Evolutionary conservation across 495 filamentous ascomycete species (phyloP).

Genomic region (Aspergillus nanangensis): DNA sequence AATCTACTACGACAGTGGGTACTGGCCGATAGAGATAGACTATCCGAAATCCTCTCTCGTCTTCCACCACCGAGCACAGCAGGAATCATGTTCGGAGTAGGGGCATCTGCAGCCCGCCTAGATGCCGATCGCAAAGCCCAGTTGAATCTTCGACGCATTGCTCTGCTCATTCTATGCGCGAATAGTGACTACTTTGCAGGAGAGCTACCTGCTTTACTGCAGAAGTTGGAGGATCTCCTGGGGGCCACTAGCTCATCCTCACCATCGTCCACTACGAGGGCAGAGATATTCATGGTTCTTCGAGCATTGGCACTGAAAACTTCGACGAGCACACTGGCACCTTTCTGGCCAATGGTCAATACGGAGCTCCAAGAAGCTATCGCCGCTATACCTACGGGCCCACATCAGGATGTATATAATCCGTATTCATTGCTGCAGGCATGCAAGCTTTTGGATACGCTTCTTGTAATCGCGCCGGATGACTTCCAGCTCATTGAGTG

Average conservation of each 20-base stretch:
- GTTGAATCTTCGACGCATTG: constrained; percentile 80
- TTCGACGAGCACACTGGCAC: constrained; percentile 70
- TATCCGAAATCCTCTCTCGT: constrained; percentile 73
- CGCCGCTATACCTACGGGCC: constrained; percentile 65
- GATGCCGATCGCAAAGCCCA: constrained; percentile 94
- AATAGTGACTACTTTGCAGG: constrained; percentile 72
- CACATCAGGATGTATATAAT: constrained; percentile 73
- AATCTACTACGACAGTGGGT: constrained; percentile 78
- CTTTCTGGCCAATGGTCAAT: constrained; percentile 87
- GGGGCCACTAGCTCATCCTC: constrained; percentile 84
- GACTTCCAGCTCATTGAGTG: constrained; percentile 96
- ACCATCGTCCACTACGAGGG: constrained; percentile 81
- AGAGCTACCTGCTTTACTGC: constrained; percentile 66
- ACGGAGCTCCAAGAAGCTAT: constrained; percentile 80
- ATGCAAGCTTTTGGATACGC: constrained; percentile 82
- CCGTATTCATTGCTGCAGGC: constrained; percentile 75
- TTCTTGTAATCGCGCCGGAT: constrained; percentile 82
- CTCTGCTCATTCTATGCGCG: constrained; percentile 69
- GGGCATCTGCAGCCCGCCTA: constrained; percentile 85
- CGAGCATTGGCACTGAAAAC: constrained; percentile 74
- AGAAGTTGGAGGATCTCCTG: constrained; percentile 83
- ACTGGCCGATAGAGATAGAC: constrained; percentile 78
- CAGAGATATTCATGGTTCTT: constrained; percentile 85
- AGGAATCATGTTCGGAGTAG: constrained; percentile 96
- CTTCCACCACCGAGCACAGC: constrained; percentile 86